Evolutionary conservation across 2,329 filamentous ascomycete genomes (phyloP), one percentile per base, ranked within the genome.

Genomic region (Colletotrichum orbiculare): DNA sequence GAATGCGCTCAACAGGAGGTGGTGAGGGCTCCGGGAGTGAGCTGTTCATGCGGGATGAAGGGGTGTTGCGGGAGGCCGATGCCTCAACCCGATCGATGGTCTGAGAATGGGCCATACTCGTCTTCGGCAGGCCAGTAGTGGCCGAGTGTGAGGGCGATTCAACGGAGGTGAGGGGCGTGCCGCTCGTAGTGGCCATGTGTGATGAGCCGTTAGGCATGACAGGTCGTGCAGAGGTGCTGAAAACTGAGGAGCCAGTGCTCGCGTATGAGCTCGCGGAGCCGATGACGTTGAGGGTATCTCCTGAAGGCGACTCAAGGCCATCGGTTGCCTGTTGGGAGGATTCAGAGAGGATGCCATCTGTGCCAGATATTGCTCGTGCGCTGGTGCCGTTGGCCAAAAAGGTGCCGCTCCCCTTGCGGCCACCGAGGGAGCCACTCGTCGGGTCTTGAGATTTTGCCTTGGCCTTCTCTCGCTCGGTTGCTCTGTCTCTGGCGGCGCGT

Each of bases 191-290:
- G 57, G 76, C 73, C 50, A 74, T 71, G 75, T 77, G 80, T 73
- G 80, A 79, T 69, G 81, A 76, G 63, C 76, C 71, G 70, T 78
- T 77, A 69, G 81, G 71, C 69, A 77, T 77, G 73, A 75, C 74
- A 67, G 80, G 77, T 69, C 75, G 77, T 65, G 80, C 75, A 67
- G 80, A 74, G 68, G 74, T 75, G 77, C 88, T 92, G 78, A 92
- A 91, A 69, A 91, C 83, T 59, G 92, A 93, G 48, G 90, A 93
- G 54, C 85, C 85, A 58, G 89, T 87, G 79, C 89, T 93, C 62
- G 86, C 83, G 73, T 89, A 84, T 62, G 91, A 93, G 78, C 89
- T 92, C 61, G 89, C 87, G 54, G 91, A 94, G 72, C 87, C 90
- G 71, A 89, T 85, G 67, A 87, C 89, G 76, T 90, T 91, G 73